Conservation (phyloP, 1,284 basidiomycete genomes). For the Cystobasidiaceae sp. region DNA sequence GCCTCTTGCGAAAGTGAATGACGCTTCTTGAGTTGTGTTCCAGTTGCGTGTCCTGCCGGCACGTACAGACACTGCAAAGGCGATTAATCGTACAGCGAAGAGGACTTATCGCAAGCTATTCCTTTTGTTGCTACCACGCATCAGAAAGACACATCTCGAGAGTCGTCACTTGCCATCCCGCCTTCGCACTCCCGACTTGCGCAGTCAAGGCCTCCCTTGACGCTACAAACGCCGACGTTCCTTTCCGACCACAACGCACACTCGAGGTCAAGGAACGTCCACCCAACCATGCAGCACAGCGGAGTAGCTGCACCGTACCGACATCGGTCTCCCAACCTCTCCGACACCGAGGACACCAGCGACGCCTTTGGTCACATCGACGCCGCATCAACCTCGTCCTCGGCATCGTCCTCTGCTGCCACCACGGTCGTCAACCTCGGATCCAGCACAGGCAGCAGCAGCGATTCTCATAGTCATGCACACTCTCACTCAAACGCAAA, state of each 20-base stretch:
- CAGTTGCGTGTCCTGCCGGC: too few relatives aligned
- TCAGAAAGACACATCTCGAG: not conserved
- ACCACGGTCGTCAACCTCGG: slow-evolving; percentile 4
- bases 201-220: too few relatives aligned
- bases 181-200: too few relatives aligned
- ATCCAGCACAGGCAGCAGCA: not conserved
- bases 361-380: too few relatives aligned
- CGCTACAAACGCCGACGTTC: too few relatives aligned
- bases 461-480: not conserved
- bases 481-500: not conserved
- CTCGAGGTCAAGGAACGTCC: not conserved
- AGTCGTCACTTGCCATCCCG: too few relatives aligned
- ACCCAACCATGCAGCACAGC: slow-evolving; percentile 11
- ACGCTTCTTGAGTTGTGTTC: too few relatives aligned
- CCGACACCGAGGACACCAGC: slow-evolving; percentile 17
- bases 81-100: too few relatives aligned
- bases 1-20: too few relatives aligned
- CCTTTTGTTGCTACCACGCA: not conserved
- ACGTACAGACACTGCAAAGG: too few relatives aligned
- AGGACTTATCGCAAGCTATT: too few relatives aligned
- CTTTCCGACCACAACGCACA: too few relatives aligned
- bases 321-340: slow-evolving; percentile 24
- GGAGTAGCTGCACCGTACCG: slow-evolving; percentile 12
- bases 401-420: not conserved
- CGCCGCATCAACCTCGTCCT: slow-evolving; percentile 8